phyloP scores from a whole-genome alignment of 2,329 filamentous ascomycete species.

The Calonectria hongkongensis region DNA sequence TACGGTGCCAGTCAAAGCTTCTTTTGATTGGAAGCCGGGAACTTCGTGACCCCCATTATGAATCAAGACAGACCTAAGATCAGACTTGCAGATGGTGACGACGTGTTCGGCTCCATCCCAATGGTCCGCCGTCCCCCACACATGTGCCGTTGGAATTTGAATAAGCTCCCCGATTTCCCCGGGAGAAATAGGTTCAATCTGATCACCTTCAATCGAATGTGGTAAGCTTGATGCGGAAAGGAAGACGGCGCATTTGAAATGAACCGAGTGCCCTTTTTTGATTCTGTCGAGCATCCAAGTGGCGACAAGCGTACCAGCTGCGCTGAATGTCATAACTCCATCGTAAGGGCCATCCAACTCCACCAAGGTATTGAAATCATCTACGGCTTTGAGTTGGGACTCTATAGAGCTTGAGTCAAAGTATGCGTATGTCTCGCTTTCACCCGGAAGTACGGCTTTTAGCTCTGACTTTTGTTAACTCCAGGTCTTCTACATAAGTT shows the following conservation, averaged over 20 bases:
- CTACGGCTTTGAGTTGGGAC: neutral
- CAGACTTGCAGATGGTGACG: neutral
- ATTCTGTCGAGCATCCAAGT: constrained; percentile 13
- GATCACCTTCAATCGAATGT: neutral
- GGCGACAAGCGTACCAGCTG: neutral
- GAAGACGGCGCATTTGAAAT: constrained; percentile 11
- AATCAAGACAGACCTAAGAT: neutral
- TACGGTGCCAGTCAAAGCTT: neutral
- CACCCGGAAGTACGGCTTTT: neutral
- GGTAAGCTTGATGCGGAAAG: neutral
- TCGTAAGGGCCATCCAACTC: neutral
- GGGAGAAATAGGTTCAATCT: neutral
- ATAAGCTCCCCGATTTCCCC: neutral
- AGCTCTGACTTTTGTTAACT: neutral
- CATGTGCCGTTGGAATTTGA: neutral
- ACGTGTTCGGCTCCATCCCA: neutral
- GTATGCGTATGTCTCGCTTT: neutral
- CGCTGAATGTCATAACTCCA: constrained; percentile 8
- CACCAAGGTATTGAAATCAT: neutral
- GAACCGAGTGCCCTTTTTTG: neutral
- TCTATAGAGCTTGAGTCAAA: neutral
- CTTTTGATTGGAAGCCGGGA: neutral
- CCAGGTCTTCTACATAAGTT: too few species aligned
- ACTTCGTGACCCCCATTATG: constrained; percentile 2
- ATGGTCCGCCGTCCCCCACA: neutral